Evolutionary conservation across 306 rosid species (phyloP).

Genomic region (Phaseolus lunatus): DNA sequence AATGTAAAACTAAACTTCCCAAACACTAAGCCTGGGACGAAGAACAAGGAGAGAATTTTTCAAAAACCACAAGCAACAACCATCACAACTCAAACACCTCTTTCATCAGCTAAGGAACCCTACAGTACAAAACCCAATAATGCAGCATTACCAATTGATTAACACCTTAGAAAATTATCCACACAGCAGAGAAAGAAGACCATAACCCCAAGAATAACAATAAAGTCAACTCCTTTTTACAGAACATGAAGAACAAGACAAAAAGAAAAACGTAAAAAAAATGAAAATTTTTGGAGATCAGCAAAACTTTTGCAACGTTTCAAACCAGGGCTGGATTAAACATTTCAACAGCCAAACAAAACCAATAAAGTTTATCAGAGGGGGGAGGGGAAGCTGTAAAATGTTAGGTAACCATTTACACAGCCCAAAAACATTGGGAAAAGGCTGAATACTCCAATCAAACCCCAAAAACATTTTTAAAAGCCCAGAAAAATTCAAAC

Average conservation of each 20-base stretch:
- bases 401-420: background rate
- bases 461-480: background rate
- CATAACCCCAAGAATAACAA: constrained; percentile 12
- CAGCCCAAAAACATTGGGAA: constrained; percentile 11
- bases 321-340: constrained; percentile 27
- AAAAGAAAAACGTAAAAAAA: background rate
- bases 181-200: constrained; percentile 18
- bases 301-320: constrained; percentile 41
- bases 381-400: background rate
- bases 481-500: constrained; percentile 42
- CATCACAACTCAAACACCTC: constrained; percentile 34
- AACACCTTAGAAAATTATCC: constrained; percentile 17
- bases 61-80: constrained; percentile 38
- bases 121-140: constrained; percentile 42
- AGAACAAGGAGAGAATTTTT: constrained; percentile 28
- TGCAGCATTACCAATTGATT: constrained; percentile 44
- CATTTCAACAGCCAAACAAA: constrained; percentile 42
- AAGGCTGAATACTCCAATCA: constrained; percentile 34
- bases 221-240: constrained; percentile 56
- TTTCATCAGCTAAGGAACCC: constrained; percentile 18
- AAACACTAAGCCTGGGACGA: constrained; percentile 29
- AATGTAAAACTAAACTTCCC: constrained; percentile 38
- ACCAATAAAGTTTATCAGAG: constrained; percentile 13
- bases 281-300: constrained; percentile 43
- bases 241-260: constrained; percentile 37